phyloP scores from a whole-genome alignment of 169 alveolate species.

The Eimeria necatrix region DNA sequence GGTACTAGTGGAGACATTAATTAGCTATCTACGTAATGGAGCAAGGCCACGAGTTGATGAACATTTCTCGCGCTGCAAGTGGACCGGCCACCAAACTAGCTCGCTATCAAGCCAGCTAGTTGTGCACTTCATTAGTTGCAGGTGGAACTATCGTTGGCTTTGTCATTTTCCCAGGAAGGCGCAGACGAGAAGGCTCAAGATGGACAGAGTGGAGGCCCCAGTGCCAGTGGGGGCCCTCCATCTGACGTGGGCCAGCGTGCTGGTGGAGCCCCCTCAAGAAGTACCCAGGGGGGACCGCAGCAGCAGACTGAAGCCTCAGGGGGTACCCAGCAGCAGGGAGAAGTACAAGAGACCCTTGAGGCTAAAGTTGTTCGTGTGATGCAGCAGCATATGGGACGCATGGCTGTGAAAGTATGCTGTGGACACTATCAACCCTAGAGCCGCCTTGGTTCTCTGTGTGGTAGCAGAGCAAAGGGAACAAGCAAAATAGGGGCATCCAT shows the following conservation, averaged over 20 bases:
- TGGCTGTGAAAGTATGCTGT: constrained; percentile 76
- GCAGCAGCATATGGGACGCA: constrained; percentile 83
- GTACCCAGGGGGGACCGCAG: constrained; percentile 33
- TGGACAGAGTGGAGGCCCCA: background rate
- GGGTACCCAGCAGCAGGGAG: constrained; percentile 42
- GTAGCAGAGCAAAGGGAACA: background rate
- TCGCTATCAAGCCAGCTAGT: background rate
- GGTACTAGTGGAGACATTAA: no score
- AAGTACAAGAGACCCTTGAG: constrained; percentile 58
- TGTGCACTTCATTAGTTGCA: background rate
- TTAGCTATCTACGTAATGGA: no score
- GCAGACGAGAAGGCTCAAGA: constrained; percentile 54
- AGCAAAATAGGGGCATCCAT: background rate
- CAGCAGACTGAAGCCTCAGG: constrained; percentile 9
- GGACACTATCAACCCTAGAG: background rate
- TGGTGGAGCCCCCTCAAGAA: background rate
- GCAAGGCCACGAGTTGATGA: no score
- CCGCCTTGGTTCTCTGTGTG: background rate
- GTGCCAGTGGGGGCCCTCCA: background rate
- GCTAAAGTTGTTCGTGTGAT: constrained; percentile 75
- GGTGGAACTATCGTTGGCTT: background rate
- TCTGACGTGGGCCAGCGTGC: constrained; percentile 1
- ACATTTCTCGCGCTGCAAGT: background rate
- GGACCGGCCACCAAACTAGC: background rate
- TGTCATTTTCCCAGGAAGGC: constrained; percentile 11